phyloP scores from a whole-genome alignment of 2,329 filamentous ascomycete species.

The Alternaria sp. region DNA sequence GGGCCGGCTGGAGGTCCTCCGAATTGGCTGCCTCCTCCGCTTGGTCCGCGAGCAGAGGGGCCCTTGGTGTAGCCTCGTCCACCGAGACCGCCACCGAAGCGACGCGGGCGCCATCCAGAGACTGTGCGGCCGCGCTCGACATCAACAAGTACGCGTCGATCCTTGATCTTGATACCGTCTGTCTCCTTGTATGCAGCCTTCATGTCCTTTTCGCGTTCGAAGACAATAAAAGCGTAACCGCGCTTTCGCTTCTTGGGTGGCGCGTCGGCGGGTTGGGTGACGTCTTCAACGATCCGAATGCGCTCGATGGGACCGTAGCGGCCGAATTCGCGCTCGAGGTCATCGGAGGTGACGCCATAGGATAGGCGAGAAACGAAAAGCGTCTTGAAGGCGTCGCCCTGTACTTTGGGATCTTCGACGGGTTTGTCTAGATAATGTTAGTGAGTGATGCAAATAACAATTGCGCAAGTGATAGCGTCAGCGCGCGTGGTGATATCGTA shows the following conservation, averaged over 20 bases:
- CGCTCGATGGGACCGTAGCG: conserved; percentile 94
- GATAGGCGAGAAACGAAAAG: conserved; percentile 89
- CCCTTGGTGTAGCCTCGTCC: conserved; percentile 92
- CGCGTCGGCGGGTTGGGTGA: conserved; percentile 70
- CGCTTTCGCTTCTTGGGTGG: conserved; percentile 68
- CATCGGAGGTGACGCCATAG: conserved; percentile 86
- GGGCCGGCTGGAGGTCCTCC: conserved; percentile 56
- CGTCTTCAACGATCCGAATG: conserved; percentile 86
- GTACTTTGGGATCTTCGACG: conserved; percentile 81
- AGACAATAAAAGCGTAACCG: conserved; percentile 96
- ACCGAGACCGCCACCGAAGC: conserved; percentile 89
- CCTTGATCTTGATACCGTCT: conserved; percentile 91
- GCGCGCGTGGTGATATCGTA: conserved; percentile 49
- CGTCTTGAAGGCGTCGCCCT: conserved; percentile 94
- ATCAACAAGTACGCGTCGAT: conserved; percentile 89
- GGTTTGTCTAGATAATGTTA: conserved; percentile 70
- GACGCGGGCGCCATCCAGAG: conserved; percentile 88
- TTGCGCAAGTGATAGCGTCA: not conserved
- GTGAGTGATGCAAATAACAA: conserved; percentile 2
- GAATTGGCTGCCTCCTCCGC: conserved; percentile 63
- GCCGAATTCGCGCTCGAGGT: conserved; percentile 91
- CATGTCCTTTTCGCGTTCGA: conserved; percentile 97
- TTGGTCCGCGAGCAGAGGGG: conserved; percentile 72
- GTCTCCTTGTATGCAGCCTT: conserved; percentile 92
- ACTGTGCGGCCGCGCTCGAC: conserved; percentile 96